These are phyloP conservation scores for Goffeauzyma gilvescens DNA, from an alignment of 768 basidiomycete species.

Conservation along the genomic window DNA sequence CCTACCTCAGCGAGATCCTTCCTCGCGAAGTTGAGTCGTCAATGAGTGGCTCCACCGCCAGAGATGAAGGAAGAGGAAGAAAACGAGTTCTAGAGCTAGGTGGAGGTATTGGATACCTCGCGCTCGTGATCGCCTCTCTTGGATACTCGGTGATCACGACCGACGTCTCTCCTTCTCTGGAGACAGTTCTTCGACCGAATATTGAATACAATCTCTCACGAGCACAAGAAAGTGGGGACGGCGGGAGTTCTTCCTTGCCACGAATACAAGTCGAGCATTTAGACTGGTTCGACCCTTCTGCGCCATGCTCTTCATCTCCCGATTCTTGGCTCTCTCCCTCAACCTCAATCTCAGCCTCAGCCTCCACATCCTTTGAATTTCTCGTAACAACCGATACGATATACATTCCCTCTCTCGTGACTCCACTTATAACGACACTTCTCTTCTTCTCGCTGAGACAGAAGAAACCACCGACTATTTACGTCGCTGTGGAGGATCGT, in stretches of 20 bases:
- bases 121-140: constrained; percentile 51
- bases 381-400: constrained; percentile 70
- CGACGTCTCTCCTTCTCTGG: constrained; percentile 48
- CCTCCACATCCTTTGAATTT: constrained; percentile 42
- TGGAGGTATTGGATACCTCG: constrained; percentile 59
- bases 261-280: background rate
- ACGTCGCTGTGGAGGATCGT: constrained; percentile 55
- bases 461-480: constrained; percentile 28
- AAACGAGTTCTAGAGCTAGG: constrained; percentile 53
- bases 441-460: constrained; percentile 20
- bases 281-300: background rate
- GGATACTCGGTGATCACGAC: constrained; percentile 63
- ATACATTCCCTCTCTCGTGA: constrained; percentile 44
- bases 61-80: background rate
- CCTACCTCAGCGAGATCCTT: constrained; percentile 38
- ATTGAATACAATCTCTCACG: constrained; percentile 31
- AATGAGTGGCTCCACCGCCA: background rate
- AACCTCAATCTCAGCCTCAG: background rate
- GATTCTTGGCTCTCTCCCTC: constrained; percentile 7
- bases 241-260: too few species aligned
- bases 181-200: constrained; percentile 46
- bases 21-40: background rate
- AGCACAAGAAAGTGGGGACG: too few species aligned
- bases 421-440: constrained; percentile 53
- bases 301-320: background rate